Base-by-base conservation (phyloP, 1,284 basidiomycete genomes). In the Ceratobasidium sp. region DNA sequence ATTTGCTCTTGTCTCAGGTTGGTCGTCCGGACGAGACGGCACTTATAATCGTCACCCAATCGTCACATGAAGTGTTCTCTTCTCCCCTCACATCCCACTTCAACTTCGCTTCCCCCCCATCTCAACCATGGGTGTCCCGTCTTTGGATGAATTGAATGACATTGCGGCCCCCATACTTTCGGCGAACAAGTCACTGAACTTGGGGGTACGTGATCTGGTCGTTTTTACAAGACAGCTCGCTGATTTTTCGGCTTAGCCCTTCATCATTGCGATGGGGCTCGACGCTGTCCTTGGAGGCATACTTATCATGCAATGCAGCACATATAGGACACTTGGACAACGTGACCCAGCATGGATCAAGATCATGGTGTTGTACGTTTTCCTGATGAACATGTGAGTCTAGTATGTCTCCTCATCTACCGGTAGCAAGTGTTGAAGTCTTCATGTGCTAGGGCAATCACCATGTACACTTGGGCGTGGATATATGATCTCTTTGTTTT, bases 371-470 rank as follows among this genome's bases (percentile, higher is more conserved):
- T 17, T 58, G 27, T 69, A 69, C 29, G 68, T 69, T 29, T 43
- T 58, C 5, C 4, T 69, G 7, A 69, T 69, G 68, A 69, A 69
- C 32, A 47, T 58, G 68, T 69, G 29, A 20, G 68, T 47, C 45
- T 20, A 8, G 8, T 49, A 32, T 32, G 1, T 22, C n/a, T 49
- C n/a, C 34, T 35, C 15, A 20, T 47, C 22, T n/a, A n/a, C 22
- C 22, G 53, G 7, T 29, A 45, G 12, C 15, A 17, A 34, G 20
- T 17, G 13, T 27, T 25, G 1, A 25, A n/a, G n/a, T 45, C 12
- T n/a, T 49, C 3, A 60, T 34, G 22, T 49, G 8, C n/a, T 25
- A 64, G 60, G 7, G 60, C 60, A 15, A 64, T 64, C n/a, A 64
- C 60, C 27, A 49, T 50, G 25, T 64, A 38, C 25, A 64, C 60